Conservation (phyloP, 768 basidiomycete species). For the Lentinula guzmanii region DNA sequence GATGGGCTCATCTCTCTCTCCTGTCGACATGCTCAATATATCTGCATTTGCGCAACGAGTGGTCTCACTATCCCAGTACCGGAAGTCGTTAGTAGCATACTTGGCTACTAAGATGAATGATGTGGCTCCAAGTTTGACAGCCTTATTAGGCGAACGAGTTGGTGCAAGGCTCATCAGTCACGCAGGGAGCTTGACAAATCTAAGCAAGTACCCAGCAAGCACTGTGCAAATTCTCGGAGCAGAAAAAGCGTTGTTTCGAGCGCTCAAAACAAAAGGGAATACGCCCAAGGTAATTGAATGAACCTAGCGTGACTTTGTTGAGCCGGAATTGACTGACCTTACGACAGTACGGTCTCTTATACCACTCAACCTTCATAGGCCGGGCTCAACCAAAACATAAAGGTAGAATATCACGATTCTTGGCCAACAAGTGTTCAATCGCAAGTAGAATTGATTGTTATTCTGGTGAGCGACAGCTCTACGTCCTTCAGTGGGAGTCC, state of each 20-base stretch:
- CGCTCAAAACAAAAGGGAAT: constrained; percentile 97
- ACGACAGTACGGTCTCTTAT: constrained; percentile 88
- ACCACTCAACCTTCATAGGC: constrained; percentile 95
- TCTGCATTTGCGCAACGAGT: constrained; percentile 86
- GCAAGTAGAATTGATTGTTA: constrained; percentile 97
- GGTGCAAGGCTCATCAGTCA: constrained; percentile 92
- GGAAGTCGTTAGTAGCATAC: constrained; percentile 83
- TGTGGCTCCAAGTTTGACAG: constrained; percentile 90
- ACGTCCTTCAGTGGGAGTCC: background rate
- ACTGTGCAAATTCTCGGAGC: constrained; percentile 98
- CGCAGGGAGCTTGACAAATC: constrained; percentile 92
- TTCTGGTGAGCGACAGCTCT: constrained; percentile 46
- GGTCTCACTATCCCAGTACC: constrained; percentile 88
- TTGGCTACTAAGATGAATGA: constrained; percentile 96
- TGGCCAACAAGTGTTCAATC: constrained; percentile 98
- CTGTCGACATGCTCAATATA: constrained; percentile 96
- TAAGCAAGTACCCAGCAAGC: constrained; percentile 97
- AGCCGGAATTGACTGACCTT: background rate
- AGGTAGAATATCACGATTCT: constrained; percentile 96
- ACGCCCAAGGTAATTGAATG: constrained; percentile 74
- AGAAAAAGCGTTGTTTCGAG: constrained; percentile 96
- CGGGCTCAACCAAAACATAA: constrained; percentile 93
- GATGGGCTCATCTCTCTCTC: constrained; percentile 88
- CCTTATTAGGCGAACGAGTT: constrained; percentile 87
- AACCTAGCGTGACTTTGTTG: background rate